Percentiles rank a stretch among this genome's conserved stretches.
phyloP scores from a whole-genome alignment of 169 alveolate genomes.

The Cryptosporidium muris region DNA sequence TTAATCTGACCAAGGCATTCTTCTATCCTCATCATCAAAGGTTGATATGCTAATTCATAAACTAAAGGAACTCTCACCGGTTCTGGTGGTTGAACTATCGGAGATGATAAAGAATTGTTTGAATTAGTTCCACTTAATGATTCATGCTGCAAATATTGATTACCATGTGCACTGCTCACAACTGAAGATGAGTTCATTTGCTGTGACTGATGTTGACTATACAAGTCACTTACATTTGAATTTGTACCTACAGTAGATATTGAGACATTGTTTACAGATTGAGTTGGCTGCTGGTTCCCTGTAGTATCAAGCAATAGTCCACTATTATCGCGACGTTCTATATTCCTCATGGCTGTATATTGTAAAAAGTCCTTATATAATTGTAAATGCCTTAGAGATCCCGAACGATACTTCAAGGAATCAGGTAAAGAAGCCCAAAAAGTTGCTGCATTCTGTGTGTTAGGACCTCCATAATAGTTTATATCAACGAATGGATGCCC shows the following conservation, averaged over 20 bases:
- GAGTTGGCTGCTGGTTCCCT: slow-evolving; percentile 13
- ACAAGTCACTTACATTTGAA: no score
- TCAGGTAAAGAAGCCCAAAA: slow-evolving; percentile 63
- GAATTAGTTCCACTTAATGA: background rate
- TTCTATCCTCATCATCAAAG: slow-evolving; percentile 75
- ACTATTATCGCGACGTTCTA: slow-evolving; percentile 19
- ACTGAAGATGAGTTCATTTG: background rate
- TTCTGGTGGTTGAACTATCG: slow-evolving; percentile 51
- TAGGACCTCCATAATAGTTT: slow-evolving; percentile 60
- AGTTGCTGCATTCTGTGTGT: slow-evolving; percentile 21
- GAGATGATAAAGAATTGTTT: background rate
- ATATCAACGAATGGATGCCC: slow-evolving; percentile 65
- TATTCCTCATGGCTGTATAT: slow-evolving; percentile 30
- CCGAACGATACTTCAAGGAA: slow-evolving; percentile 17
- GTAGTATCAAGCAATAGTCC: background rate
- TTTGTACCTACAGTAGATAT: slow-evolving; percentile 4
- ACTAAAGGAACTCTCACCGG: slow-evolving; percentile 65
- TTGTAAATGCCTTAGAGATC: slow-evolving; percentile 65
- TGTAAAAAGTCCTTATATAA: slow-evolving; percentile 54
- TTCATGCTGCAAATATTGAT: background rate
- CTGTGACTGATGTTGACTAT: background rate
- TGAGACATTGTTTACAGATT: background rate
- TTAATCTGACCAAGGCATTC: slow-evolving; percentile 78
- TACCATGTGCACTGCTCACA: background rate
- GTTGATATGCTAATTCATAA: slow-evolving; percentile 32